Conservation (phyloP, 345 rosid genomes). For the Cochlearia excelsa region DNA sequence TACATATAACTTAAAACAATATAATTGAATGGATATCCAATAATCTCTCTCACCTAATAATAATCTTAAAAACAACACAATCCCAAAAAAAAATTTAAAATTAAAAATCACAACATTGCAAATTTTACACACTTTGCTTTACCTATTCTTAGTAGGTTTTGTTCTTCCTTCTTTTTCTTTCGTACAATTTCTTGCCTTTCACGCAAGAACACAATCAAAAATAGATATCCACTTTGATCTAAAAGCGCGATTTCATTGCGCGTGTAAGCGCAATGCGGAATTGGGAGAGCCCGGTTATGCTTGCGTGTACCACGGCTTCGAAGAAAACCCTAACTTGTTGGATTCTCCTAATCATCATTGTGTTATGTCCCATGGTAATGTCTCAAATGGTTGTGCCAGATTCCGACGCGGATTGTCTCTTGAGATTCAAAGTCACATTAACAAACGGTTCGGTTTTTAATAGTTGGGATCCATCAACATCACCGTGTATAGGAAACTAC, state of each 20-base stretch:
- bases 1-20: constrained; percentile 30
- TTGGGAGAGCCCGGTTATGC: constrained; percentile 44
- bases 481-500: constrained; percentile 44
- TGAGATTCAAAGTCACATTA: constrained; percentile 42
- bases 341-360: constrained; percentile 4
- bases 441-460: constrained; percentile 27
- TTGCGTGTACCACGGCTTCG: constrained; percentile 42
- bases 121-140: constrained; percentile 21
- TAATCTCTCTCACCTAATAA: constrained; percentile 31
- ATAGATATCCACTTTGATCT: not conserved
- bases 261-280: constrained; percentile 38
- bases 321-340: constrained; percentile 17
- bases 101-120: not conserved
- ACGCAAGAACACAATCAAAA: not conserved
- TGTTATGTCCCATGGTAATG: constrained; percentile 23
- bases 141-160: constrained; percentile 36
- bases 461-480: constrained; percentile 42
- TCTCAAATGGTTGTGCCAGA: constrained; percentile 28
- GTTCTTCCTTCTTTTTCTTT: constrained; percentile 34
- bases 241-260: constrained; percentile 4
- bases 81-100: constrained; percentile 10
- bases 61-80: constrained; percentile 26
- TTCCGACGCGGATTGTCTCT: constrained; percentile 40
- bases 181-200: constrained; percentile 20
- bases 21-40: constrained; percentile 35